These are phyloP conservation scores for Penicillium sp. DNA, from an alignment of 2,329 filamentous ascomycete genomes.

Conservation along the genomic window DNA sequence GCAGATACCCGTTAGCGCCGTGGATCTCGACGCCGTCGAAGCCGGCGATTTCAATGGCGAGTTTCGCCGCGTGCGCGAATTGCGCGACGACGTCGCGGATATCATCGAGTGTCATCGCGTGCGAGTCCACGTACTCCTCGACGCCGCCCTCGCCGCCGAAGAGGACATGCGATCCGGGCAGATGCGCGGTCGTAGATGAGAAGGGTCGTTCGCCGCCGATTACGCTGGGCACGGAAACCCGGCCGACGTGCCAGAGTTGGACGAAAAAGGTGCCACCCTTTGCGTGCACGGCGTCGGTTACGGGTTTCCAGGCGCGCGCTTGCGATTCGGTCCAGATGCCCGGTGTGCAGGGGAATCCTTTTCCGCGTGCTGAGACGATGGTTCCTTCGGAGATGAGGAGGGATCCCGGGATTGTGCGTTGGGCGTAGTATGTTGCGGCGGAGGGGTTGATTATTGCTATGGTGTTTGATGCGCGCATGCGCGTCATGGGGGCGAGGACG, in stretches of 20 bases:
- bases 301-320: neutral
- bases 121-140: neutral
- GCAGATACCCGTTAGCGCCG: constrained; percentile 4
- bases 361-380: neutral
- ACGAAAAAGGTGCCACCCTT: neutral
- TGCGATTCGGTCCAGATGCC: neutral
- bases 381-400: constrained; percentile 4
- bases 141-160: neutral
- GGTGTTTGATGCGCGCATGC: constrained; percentile 1
- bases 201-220: neutral
- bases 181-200: neutral
- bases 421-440: neutral
- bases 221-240: neutral
- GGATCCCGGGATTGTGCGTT: neutral
- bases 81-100: neutral
- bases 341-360: neutral
- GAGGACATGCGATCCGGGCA: neutral
- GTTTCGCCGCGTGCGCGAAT: neutral
- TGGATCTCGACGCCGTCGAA: constrained; percentile 11
- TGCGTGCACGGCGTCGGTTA: neutral
- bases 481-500: constrained; percentile 8
- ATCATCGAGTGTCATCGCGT: neutral
- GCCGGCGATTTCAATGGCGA: neutral
- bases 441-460: neutral
- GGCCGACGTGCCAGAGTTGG: constrained; percentile 3